Percentiles rank a stretch among this genome's conserved stretches.
These are phyloP conservation scores for Ophiostoma perfectum DNA, from an alignment of 2,329 filamentous ascomycete genomes.

Conservation along the genomic window DNA sequence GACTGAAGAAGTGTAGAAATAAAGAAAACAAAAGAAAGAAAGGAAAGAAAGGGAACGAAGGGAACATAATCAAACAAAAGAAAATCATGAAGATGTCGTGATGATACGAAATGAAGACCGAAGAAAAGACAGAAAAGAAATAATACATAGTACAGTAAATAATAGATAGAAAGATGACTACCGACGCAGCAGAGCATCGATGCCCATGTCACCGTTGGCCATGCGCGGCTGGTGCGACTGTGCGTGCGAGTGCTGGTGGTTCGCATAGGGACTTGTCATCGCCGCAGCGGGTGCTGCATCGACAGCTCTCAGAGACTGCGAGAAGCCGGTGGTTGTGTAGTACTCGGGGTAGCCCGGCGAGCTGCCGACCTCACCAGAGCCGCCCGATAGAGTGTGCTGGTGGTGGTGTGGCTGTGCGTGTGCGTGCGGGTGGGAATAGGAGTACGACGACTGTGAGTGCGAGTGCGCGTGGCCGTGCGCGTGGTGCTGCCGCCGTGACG, in stretches of 20 bases:
- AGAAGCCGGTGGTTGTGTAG: constrained; percentile 40
- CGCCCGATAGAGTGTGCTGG: constrained; percentile 26
- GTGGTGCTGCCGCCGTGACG: constrained; percentile 9
- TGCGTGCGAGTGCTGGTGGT: constrained; percentile 51
- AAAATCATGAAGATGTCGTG: no score
- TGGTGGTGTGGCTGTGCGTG: background rate
- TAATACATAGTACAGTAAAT: background rate
- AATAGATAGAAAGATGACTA: background rate
- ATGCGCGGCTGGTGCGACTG: constrained; percentile 35
- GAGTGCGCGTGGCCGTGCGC: background rate
- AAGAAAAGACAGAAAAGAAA: background rate
- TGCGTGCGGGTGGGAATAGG: background rate
- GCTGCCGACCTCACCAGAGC: constrained; percentile 21
- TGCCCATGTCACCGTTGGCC: constrained; percentile 9
- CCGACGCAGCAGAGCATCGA: background rate
- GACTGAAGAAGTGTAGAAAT: background rate
- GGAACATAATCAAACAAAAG: background rate
- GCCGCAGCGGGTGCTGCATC: constrained; percentile 20
- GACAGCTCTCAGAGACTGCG: constrained; percentile 41
- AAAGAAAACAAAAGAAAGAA: background rate
- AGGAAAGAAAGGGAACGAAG: background rate
- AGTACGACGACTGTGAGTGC: constrained; percentile 15
- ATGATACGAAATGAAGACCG: no score
- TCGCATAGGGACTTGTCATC: constrained; percentile 44
- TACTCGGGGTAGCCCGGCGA: constrained; percentile 26